Conservation (phyloP, 176 grass and related monocot species). For the Eleusine coracana region DNA sequence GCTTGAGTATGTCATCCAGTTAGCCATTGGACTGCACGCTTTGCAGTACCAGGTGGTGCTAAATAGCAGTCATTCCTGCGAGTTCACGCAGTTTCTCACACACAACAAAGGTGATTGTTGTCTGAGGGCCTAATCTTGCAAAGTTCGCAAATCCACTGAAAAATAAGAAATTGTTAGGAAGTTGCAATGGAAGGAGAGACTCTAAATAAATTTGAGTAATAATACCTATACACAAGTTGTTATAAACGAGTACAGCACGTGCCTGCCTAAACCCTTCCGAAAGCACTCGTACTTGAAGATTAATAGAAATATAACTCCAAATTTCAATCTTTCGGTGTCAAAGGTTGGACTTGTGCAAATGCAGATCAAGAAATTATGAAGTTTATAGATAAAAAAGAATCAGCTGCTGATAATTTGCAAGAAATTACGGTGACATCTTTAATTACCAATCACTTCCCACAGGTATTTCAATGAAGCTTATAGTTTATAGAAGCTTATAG, state of each 20-base stretch:
- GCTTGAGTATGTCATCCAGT: not conserved
- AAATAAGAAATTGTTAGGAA: slow-evolving; percentile 30
- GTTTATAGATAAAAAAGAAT: not conserved
- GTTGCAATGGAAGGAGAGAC: not conserved
- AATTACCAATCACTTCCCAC: not conserved
- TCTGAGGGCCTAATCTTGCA: slow-evolving; percentile 89
- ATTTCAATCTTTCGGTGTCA: not conserved
- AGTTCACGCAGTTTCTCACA: slow-evolving; percentile 87
- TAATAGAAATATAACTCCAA: not conserved
- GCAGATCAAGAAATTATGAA: not conserved
- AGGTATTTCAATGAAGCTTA: slow-evolving; percentile 8
- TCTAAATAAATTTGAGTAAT: slow-evolving; percentile 6
- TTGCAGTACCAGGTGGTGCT: slow-evolving; percentile 6
- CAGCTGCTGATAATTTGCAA: slow-evolving; percentile 11
- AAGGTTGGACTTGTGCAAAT: not conserved
- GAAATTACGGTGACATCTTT: not conserved
- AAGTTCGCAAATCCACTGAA: slow-evolving; percentile 84
- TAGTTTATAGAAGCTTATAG: not conserved
- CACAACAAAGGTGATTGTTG: slow-evolving; percentile 76
- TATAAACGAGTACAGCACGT: not conserved
- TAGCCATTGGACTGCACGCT: not conserved
- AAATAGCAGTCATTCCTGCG: slow-evolving; percentile 72
- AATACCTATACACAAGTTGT: slow-evolving; percentile 1
- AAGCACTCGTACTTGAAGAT: slow-evolving; percentile 8
- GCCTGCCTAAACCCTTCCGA: not conserved